A percentile compares a stretch with the other conserved stretches of the same genome.
phyloP scores from a whole-genome alignment of 257 asterid species.

The Solanum clarkiae region DNA sequence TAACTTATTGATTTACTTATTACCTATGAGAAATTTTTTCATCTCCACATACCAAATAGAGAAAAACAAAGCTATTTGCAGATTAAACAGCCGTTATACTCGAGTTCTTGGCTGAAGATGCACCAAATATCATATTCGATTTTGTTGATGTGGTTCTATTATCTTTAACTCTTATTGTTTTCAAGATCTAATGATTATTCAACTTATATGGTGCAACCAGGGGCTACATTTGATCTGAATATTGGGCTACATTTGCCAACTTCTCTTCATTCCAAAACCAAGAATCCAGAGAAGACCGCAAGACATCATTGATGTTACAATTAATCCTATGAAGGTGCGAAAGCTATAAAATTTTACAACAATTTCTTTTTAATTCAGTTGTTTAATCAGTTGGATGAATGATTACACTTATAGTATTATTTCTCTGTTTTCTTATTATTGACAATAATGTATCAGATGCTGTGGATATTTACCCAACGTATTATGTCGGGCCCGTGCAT shows the following conservation, averaged over 20 bases:
- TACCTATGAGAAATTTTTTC: not conserved
- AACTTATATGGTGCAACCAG: constrained; percentile 50
- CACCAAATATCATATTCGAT: not conserved
- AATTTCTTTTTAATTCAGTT: too few relatives aligned
- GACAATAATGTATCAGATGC: too few relatives aligned
- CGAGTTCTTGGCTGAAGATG: not conserved
- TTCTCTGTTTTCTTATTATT: too few relatives aligned
- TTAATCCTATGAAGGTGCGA: too few relatives aligned
- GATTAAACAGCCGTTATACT: not conserved
- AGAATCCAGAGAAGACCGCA: too few relatives aligned
- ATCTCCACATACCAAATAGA: not conserved
- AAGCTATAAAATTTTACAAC: too few relatives aligned
- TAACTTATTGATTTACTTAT: not conserved
- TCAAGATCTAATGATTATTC: not conserved
- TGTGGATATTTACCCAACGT: too few relatives aligned
- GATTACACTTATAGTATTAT: too few relatives aligned
- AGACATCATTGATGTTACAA: too few relatives aligned
- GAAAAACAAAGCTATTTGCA: not conserved
- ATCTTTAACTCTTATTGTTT: not conserved
- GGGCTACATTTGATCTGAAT: constrained; percentile 66
- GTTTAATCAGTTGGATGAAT: too few relatives aligned
- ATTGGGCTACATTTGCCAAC: constrained; percentile 35
- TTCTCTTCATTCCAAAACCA: too few relatives aligned
- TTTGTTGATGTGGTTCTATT: not conserved
- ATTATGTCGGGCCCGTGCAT: too few relatives aligned